These are phyloP conservation scores for Metschnikowia gruessii DNA, from an alignment of 805 yeast genomes.

Conservation along the genomic window DNA sequence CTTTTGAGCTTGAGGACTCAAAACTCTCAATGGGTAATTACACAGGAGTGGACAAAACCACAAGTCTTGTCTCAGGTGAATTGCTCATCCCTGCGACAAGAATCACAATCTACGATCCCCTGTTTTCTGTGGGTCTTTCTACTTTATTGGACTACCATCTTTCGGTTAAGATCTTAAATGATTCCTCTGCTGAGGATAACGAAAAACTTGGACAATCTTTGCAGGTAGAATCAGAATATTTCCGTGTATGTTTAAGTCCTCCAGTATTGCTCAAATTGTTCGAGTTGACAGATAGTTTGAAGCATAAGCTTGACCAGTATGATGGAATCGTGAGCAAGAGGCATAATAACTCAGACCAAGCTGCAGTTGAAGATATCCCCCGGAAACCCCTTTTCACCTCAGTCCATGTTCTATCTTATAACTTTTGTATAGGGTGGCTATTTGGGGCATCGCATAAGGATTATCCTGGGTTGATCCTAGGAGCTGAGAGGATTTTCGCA, in stretches of 20 bases:
- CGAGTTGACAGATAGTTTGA: slow-evolving; percentile 28
- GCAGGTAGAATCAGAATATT: slow-evolving; percentile 57
- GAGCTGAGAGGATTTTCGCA: slow-evolving; percentile 71
- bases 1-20: slow-evolving; percentile 36
- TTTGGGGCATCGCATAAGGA: slow-evolving; percentile 47
- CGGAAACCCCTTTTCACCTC: slow-evolving; percentile 24
- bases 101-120: slow-evolving; percentile 38
- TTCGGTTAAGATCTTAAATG: slow-evolving; percentile 42
- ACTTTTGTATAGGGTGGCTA: slow-evolving; percentile 77
- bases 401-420: slow-evolving; percentile 56
- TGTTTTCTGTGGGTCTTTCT: slow-evolving; percentile 41
- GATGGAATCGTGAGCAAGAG: slow-evolving; percentile 1
- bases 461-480: slow-evolving; percentile 72
- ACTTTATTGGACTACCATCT: slow-evolving; percentile 45
- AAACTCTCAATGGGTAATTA: slow-evolving; percentile 26
- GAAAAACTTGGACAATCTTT: slow-evolving; percentile 39
- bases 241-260: slow-evolving; percentile 58
- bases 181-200: slow-evolving; percentile 16
- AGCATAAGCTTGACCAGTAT: slow-evolving; percentile 4
- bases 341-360: neutral
- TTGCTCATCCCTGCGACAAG: slow-evolving; percentile 42
- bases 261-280: slow-evolving; percentile 42
- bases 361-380: neutral
- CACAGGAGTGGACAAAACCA: neutral
- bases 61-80: slow-evolving; percentile 35